Evolutionary conservation across 2,329 filamentous ascomycete genomes (phyloP).

Genomic region (Cordyceps cateniannulata): DNA sequence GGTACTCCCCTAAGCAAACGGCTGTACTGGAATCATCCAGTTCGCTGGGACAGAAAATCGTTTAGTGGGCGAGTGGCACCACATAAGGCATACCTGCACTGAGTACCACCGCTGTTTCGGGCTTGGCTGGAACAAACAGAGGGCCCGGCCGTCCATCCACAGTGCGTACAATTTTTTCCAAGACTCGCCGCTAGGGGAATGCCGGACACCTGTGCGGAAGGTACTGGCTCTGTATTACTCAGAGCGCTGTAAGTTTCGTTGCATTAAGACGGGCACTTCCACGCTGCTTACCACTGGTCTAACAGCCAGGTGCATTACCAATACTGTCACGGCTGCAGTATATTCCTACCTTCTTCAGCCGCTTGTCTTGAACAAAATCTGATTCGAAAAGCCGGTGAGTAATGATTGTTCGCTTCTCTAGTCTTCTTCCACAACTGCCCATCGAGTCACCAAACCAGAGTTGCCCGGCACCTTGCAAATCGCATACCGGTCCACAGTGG

Average conservation of each 20-base stretch:
- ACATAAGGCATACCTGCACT: background rate
- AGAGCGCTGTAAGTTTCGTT: background rate
- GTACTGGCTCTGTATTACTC: background rate
- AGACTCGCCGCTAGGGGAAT: background rate
- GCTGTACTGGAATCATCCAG: no score
- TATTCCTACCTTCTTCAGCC: no score
- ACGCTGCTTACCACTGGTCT: background rate
- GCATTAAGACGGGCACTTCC: background rate
- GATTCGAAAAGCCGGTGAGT: background rate
- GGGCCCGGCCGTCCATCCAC: background rate
- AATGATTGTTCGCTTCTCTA: background rate
- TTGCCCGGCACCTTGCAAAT: background rate
- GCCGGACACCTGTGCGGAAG: background rate
- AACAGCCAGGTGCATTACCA: background rate
- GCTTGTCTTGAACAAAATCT: background rate
- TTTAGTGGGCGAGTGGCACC: conserved; percentile 2
- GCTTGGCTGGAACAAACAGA: conserved; percentile 3
- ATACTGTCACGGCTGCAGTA: background rate
- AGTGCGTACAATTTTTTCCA: background rate
- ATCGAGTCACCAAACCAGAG: background rate
- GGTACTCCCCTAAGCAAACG: background rate
- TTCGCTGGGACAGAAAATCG: background rate
- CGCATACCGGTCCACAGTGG: background rate
- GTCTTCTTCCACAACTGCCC: background rate
- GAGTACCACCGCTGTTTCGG: background rate